phyloP scores from a whole-genome alignment of 352 stramenopile species.

The Pythium utonaiense region DNA sequence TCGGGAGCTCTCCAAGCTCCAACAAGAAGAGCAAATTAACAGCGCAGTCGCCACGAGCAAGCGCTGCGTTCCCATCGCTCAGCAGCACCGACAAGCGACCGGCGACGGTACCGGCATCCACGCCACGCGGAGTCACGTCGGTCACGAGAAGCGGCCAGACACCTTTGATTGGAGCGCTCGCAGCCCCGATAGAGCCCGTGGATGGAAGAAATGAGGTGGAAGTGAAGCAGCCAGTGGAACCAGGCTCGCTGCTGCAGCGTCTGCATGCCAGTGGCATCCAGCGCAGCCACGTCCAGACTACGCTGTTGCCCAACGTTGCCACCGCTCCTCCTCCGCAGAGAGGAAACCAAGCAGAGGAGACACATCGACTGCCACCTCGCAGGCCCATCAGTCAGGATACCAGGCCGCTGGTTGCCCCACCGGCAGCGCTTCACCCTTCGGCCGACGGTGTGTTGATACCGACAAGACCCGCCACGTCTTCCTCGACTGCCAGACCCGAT shows the following conservation, averaged over 20 bases:
- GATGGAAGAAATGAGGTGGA: slow-evolving; percentile 7
- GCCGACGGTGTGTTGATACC: slow-evolving; percentile 40
- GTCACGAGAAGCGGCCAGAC: background rate
- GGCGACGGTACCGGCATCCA: background rate
- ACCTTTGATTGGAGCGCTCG: background rate
- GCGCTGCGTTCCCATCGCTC: background rate
- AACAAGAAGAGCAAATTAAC: slow-evolving; percentile 14
- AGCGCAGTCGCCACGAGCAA: background rate
- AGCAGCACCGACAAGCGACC: background rate
- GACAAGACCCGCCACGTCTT: slow-evolving; percentile 42
- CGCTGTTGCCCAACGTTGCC: slow-evolving; percentile 35
- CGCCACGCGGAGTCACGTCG: background rate
- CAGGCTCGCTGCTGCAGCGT: slow-evolving; percentile 29
- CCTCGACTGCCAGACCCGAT: slow-evolving; percentile 7
- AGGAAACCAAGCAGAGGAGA: slow-evolving; percentile 3
- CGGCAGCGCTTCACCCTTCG: slow-evolving; percentile 26
- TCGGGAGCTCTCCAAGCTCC: background rate
- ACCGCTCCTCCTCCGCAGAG: background rate
- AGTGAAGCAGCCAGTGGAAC: background rate
- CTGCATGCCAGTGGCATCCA: slow-evolving; percentile 61
- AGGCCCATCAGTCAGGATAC: slow-evolving; percentile 9
- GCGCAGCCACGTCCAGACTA: slow-evolving; percentile 49
- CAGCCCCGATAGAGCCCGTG: background rate
- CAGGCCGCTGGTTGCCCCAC: slow-evolving; percentile 29
- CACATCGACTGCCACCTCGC: background rate